Conservation (phyloP, 2,329 filamentous ascomycete species). For the Didymella arachidicola region DNA sequence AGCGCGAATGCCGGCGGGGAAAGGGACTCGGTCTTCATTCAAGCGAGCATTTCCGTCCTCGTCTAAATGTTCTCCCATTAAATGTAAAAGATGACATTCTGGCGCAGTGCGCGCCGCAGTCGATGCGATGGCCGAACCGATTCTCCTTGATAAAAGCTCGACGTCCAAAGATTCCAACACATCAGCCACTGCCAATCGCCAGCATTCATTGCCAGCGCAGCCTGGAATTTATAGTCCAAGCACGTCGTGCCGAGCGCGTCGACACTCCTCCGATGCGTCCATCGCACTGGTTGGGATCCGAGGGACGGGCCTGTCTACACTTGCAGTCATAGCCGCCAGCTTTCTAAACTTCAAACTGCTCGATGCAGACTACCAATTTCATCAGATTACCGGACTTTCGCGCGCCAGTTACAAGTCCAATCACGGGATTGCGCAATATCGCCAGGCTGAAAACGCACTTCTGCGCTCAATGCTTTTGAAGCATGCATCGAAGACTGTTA, state of each 20-base stretch:
- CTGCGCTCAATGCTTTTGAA: slow-evolving; percentile 5
- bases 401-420: slow-evolving; percentile 1
- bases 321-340: slow-evolving; percentile 6
- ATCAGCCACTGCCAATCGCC: neutral
- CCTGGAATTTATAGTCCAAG: neutral
- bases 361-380: slow-evolving; percentile 6
- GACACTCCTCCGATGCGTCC: neutral
- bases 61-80: neutral
- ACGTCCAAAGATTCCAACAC: neutral
- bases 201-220: neutral
- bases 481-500: neutral
- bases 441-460: neutral
- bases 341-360: slow-evolving; percentile 1
- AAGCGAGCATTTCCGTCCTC: neutral
- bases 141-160: too few species aligned
- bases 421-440: neutral
- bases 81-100: neutral
- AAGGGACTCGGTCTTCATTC: neutral
- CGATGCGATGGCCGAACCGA: neutral
- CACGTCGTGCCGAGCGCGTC: neutral
- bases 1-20: neutral
- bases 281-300: slow-evolving; percentile 2
- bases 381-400: slow-evolving; percentile 4
- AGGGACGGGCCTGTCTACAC: slow-evolving; percentile 2
- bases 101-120: neutral